A percentile compares a stretch with the other conserved stretches of the same genome.
Evolutionary conservation across 1,284 basidiomycete species (phyloP).

Genomic region (Malassezia slooffiae): DNA sequence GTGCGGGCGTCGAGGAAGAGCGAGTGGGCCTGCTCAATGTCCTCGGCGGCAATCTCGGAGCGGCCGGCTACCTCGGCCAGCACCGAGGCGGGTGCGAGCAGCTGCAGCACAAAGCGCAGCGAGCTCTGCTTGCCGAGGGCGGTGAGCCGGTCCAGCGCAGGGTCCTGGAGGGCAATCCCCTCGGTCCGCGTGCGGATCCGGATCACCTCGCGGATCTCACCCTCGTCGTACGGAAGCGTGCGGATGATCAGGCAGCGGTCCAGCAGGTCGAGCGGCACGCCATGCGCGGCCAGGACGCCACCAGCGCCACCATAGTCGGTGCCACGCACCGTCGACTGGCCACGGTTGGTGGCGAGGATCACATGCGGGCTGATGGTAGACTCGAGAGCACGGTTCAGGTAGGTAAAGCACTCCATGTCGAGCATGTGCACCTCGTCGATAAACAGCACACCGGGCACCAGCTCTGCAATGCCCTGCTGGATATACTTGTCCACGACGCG

Average conservation of each 20-base stretch:
- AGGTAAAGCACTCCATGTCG: slow-evolving; percentile 98
- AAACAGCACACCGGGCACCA: slow-evolving; percentile 93
- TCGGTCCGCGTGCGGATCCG: slow-evolving; percentile 76
- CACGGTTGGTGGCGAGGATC: slow-evolving; percentile 89
- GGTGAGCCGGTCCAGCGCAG: slow-evolving; percentile 70
- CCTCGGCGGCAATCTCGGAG: slow-evolving; percentile 68
- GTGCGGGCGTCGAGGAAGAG: slow-evolving; percentile 84
- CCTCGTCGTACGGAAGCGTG: slow-evolving; percentile 70
- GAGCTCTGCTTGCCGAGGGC: slow-evolving; percentile 72
- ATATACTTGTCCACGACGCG: slow-evolving; percentile 97
- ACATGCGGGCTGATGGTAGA: slow-evolving; percentile 94
- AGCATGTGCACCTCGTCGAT: slow-evolving; percentile 99
- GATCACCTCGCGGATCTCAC: slow-evolving; percentile 77
- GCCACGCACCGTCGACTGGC: slow-evolving; percentile 78
- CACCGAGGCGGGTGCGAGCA: slow-evolving; percentile 85
- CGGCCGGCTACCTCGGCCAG: slow-evolving; percentile 66
- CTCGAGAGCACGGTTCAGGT: slow-evolving; percentile 88
- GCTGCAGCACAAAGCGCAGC: slow-evolving; percentile 79
- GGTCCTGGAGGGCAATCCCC: slow-evolving; percentile 63
- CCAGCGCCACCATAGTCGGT: slow-evolving; percentile 54
- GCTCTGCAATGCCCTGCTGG: slow-evolving; percentile 92
- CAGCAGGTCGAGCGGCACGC: slow-evolving; percentile 82
- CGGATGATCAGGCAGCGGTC: slow-evolving; percentile 96
- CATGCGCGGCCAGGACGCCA: slow-evolving; percentile 84
- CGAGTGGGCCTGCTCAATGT: slow-evolving; percentile 70